Percentiles rank a stretch among this genome's conserved stretches.
phyloP scores from a whole-genome alignment of 2,329 filamentous ascomycete species.

The Hortaea sp. region DNA sequence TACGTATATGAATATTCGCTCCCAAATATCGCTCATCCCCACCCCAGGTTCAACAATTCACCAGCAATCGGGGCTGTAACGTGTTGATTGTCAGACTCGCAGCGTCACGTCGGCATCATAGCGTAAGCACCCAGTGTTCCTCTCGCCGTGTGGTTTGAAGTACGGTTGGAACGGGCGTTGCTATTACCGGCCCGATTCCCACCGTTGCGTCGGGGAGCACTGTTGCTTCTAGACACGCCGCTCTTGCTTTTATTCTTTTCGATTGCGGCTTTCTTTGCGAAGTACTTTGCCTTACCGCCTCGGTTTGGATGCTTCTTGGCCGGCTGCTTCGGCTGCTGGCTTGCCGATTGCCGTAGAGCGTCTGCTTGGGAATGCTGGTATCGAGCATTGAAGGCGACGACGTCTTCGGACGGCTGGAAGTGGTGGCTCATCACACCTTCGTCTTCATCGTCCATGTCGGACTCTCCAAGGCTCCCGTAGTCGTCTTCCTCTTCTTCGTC shows the following conservation, averaged over 20 bases:
- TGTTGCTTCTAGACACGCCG: too few species aligned
- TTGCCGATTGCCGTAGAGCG: constrained; percentile 1
- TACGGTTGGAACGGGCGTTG: too few species aligned
- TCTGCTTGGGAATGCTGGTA: constrained; percentile 11
- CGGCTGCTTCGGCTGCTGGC: neutral
- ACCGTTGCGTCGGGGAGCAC: too few species aligned
- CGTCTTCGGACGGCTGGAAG: constrained; percentile 13
- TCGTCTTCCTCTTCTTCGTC: constrained; percentile 34
- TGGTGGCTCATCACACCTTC: constrained; percentile 16
- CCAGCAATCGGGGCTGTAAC: too few species aligned
- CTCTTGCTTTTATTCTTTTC: neutral
- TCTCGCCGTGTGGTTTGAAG: too few species aligned
- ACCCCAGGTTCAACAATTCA: too few species aligned
- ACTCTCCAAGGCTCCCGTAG: constrained; percentile 35
- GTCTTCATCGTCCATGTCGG: constrained; percentile 28
- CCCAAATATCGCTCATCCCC: too few species aligned
- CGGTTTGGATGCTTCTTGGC: neutral
- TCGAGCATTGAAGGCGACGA: constrained; percentile 12
- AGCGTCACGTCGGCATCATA: too few species aligned
- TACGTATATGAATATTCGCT: too few species aligned
- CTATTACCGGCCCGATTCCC: too few species aligned
- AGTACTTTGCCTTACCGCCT: neutral
- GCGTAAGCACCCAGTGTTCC: too few species aligned
- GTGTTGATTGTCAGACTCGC: too few species aligned
- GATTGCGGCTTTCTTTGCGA: neutral